Conservation (phyloP, 108 stramenopile species). For the Cylindrotheca fusiformis region DNA sequence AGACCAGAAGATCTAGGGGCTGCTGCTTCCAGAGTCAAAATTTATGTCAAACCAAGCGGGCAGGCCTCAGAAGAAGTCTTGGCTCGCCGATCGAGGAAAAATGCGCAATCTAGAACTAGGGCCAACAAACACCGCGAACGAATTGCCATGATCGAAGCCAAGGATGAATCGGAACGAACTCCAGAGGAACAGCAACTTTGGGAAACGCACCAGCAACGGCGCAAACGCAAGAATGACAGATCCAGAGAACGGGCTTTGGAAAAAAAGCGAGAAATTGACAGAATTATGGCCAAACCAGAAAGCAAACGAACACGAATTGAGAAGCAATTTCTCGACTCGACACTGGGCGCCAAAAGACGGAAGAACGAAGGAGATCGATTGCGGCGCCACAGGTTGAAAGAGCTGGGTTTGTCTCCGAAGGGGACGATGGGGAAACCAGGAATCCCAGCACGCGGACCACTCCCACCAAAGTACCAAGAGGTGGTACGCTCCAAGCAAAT, state of each 20-base stretch:
- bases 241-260: conserved; percentile 52
- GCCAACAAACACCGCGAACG: conserved; percentile 35
- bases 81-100: conserved; percentile 45
- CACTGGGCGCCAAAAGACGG: conserved; percentile 38
- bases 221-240: conserved; percentile 50
- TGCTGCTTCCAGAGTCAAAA: conserved; percentile 15
- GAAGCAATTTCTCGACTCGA: conserved; percentile 33
- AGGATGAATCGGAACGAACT: conserved; percentile 29
- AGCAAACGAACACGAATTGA: conserved; percentile 43
- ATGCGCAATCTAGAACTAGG: conserved; percentile 48
- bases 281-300: conserved; percentile 45
- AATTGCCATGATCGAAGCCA: conserved; percentile 33
- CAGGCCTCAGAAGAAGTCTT: conserved; percentile 21
- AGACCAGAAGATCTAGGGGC: background rate
- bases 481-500: too few relatives aligned
- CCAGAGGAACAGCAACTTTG: conserved; percentile 42
- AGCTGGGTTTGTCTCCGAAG: conserved; percentile 27
- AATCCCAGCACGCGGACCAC: conserved; percentile 21
- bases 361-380: conserved; percentile 68
- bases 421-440: conserved; percentile 9
- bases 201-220: conserved; percentile 40
- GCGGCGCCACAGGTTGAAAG: conserved; percentile 44
- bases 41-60: conserved; percentile 27
- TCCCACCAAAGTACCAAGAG: background rate
- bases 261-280: conserved; percentile 52